Evolutionary conservation across 805 yeast species (phyloP), one percentile per base, ranked within the genome.

Genomic region (Teunomyces tritomae): DNA sequence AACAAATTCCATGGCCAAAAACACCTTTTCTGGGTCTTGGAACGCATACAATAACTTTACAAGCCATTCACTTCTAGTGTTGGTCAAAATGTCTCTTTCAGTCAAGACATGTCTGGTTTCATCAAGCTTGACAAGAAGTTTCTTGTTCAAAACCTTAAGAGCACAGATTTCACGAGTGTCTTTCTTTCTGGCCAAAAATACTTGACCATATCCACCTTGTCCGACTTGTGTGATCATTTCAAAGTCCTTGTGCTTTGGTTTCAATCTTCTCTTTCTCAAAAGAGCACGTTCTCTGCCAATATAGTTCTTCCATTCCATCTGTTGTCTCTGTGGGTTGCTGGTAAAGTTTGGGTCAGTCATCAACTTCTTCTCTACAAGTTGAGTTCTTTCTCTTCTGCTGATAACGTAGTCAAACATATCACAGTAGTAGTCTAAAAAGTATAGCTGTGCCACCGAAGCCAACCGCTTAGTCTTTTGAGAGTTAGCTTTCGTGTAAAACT

Each of bases 131-230:
- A 88, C 83, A 54, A 92, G 75, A 57, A 91, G 76, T 59, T 85
- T 85, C 67, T 94, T 94, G 65, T 89, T 91, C 61, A 94, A 77
- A 10, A 94, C 88, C 65, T 94, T 94, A 58, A 94, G 75, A 2
- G 99, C 99, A 68, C 97, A 92, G 41, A 94, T 86, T 68, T 94
- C 99, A 53, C 84, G 82, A 1, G 98, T 90, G 61, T 94, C 99
- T 56, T 84, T 85, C 74, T 94, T 94, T 56, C 91, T 80, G 1
- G 99, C 97, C 52, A 94, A 72, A 59, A 89, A 94, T n/a, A 94
- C 99, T 69, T 94, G 97, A 20, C 99, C 99, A 63, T 94, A 94
- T 3, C 99, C 99, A 62, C 99, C 99, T 73, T 94, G 99, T 10
- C 99, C 99, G 28, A 94, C 97, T 71, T 94, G 99, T 1, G 99